These are phyloP conservation scores for Austroboletus novae-zelandiae DNA, from an alignment of 1,284 basidiomycete genomes.

Conservation along the genomic window DNA sequence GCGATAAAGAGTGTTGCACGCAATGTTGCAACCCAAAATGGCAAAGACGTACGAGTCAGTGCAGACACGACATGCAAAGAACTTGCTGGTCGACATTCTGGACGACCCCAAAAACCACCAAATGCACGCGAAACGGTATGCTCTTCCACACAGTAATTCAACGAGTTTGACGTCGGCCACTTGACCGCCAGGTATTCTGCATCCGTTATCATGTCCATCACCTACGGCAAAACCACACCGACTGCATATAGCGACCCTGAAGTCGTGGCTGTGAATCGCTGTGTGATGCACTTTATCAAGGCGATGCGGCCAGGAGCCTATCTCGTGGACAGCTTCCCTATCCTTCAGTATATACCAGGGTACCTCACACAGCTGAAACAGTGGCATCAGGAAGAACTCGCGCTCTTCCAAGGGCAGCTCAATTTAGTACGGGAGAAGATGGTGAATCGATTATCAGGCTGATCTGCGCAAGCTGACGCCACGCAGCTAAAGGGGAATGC, in stretches of 20 bases:
- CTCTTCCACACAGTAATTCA: neutral
- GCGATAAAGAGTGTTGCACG: slow-evolving; percentile 48
- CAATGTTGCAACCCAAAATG: slow-evolving; percentile 48
- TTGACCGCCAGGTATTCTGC: slow-evolving; percentile 51
- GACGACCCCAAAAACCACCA: slow-evolving; percentile 48
- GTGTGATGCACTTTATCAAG: slow-evolving; percentile 36
- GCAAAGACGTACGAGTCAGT: slow-evolving; percentile 47
- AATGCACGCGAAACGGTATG: slow-evolving; percentile 49
- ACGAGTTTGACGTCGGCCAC: neutral
- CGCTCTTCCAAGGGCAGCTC: slow-evolving; percentile 51
- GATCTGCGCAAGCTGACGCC: neutral
- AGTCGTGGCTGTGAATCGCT: slow-evolving; percentile 10
- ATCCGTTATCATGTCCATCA: slow-evolving; percentile 60
- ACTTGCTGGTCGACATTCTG: slow-evolving; percentile 53
- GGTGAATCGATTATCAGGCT: slow-evolving; percentile 30
- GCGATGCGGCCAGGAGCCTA: slow-evolving; percentile 40
- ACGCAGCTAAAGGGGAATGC: slow-evolving; percentile 12
- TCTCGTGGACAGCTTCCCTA: slow-evolving; percentile 57
- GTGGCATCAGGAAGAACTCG: slow-evolving; percentile 57
- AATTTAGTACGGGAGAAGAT: slow-evolving; percentile 42
- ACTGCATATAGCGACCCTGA: slow-evolving; percentile 33
- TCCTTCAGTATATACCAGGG: slow-evolving; percentile 56
- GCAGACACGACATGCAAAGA: slow-evolving; percentile 45
- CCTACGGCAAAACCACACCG: slow-evolving; percentile 53
- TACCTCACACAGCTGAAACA: slow-evolving; percentile 51